Conservation (phyloP, 306 rosid genomes). For the Canavalia gladiata region DNA sequence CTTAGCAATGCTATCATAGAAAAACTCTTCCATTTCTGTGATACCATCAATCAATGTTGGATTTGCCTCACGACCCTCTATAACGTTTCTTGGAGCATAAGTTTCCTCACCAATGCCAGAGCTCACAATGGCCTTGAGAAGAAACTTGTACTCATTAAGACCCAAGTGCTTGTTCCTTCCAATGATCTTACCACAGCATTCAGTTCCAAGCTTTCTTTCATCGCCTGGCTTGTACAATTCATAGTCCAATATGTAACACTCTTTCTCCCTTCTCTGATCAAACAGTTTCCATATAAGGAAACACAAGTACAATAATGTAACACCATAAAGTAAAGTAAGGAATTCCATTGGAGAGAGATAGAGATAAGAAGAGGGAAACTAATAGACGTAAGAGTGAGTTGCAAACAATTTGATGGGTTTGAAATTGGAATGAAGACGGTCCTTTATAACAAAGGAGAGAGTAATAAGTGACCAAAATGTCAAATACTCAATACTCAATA, state of each 20-base stretch:
- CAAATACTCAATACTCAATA: slow-evolving; percentile 17
- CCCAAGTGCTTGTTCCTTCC: slow-evolving; percentile 62
- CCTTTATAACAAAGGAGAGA: slow-evolving; percentile 44
- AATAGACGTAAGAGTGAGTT: background rate
- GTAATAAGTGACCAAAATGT: slow-evolving; percentile 4
- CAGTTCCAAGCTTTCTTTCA: slow-evolving; percentile 77
- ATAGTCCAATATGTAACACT: slow-evolving; percentile 82
- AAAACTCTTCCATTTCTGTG: slow-evolving; percentile 84
- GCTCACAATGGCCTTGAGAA: slow-evolving; percentile 87
- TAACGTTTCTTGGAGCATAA: slow-evolving; percentile 76
- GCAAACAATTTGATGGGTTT: slow-evolving; percentile 41
- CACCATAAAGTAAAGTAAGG: slow-evolving; percentile 52
- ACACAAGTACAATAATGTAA: slow-evolving; percentile 54
- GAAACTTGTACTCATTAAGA: slow-evolving; percentile 72
- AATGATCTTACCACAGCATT: slow-evolving; percentile 64
- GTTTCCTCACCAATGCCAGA: slow-evolving; percentile 96
- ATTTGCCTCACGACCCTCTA: slow-evolving; percentile 59
- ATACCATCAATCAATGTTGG: slow-evolving; percentile 63
- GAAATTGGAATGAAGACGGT: background rate
- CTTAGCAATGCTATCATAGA: slow-evolving; percentile 62
- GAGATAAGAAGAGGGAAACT: no score
- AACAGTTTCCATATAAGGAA: slow-evolving; percentile 66
- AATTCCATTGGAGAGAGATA: slow-evolving; percentile 60
- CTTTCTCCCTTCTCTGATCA: slow-evolving; percentile 58
- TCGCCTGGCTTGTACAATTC: slow-evolving; percentile 75